Evolutionary conservation across 1,139 yeast species (phyloP).

Genomic region (Candida dubliniensis): DNA sequence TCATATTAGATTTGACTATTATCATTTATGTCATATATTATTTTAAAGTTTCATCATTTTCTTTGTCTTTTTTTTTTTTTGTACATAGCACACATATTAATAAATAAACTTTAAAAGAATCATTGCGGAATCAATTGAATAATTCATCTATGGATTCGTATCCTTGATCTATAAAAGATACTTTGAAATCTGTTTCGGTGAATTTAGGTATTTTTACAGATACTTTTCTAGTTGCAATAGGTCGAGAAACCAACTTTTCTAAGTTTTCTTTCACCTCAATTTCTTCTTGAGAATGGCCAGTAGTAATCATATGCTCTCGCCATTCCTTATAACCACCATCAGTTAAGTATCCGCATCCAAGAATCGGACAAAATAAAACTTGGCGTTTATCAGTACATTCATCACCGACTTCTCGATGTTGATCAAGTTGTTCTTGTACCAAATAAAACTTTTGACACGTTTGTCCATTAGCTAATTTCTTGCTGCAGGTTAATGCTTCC

Average conservation of each 20-base stretch:
- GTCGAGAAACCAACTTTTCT: neutral
- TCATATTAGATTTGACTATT: too few species aligned
- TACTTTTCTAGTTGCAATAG: neutral
- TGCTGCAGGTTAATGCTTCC: constrained; percentile 20
- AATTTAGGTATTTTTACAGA: constrained; percentile 1
- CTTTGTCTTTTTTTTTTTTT: neutral
- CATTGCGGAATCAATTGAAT: constrained; percentile 12
- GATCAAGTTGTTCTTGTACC: constrained; percentile 17
- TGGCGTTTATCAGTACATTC: constrained; percentile 31
- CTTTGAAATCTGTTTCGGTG: neutral
- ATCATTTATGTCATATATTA: neutral
- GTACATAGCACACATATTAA: neutral
- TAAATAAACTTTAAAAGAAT: neutral
- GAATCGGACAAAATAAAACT: constrained; percentile 38
- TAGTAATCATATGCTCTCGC: constrained; percentile 27
- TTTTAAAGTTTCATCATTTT: neutral
- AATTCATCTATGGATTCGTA: constrained; percentile 25
- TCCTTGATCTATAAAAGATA: constrained; percentile 11
- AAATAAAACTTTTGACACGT: constrained; percentile 18
- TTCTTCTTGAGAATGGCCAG: constrained; percentile 4
- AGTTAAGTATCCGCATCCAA: constrained; percentile 45
- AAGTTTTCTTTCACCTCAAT: neutral
- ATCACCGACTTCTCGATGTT: constrained; percentile 20
- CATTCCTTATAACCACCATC: constrained; percentile 38
- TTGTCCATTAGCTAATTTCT: constrained; percentile 6